Evolutionary conservation across 2,329 filamentous ascomycete species (phyloP).

Genomic region (Monosporascus sp.): DNA sequence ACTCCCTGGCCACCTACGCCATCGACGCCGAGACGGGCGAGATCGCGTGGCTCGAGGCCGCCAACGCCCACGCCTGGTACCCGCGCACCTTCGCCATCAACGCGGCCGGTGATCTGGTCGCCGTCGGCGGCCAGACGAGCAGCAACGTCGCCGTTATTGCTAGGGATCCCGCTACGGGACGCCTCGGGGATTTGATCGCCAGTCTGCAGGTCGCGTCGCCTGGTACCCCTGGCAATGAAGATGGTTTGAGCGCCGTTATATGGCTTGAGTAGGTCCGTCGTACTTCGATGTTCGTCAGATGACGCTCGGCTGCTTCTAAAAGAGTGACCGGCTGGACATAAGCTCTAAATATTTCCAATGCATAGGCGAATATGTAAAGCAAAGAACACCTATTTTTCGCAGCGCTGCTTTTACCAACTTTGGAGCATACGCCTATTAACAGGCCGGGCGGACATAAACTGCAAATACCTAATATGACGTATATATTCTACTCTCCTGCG

Average conservation of each 20-base stretch:
- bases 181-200: conserved; percentile 43
- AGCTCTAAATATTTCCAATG: no score
- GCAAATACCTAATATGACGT: no score
- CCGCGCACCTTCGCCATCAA: conserved; percentile 61
- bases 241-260: conserved; percentile 42
- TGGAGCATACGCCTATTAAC: no score
- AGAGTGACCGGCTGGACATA: no score
- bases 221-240: conserved; percentile 37
- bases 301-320: no score
- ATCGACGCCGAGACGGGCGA: conserved; percentile 41
- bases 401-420: no score
- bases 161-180: conserved; percentile 49
- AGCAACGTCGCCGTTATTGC: conserved; percentile 53
- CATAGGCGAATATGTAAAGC: no score
- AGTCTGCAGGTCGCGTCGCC: conserved; percentile 34
- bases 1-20: conserved; percentile 50
- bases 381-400: no score
- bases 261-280: conserved; percentile 37
- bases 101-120: conserved; percentile 52
- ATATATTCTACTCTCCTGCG: no score
- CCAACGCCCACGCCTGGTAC: conserved; percentile 52
- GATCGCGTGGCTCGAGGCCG: conserved; percentile 47
- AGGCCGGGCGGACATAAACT: no score
- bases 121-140: conserved; percentile 58
- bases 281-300: no score